Percentiles rank a stretch among this genome's conserved stretches.
These are phyloP conservation scores for Hanseniaspora clermontiae DNA, from an alignment of 805 yeast species.

Conservation along the genomic window DNA sequence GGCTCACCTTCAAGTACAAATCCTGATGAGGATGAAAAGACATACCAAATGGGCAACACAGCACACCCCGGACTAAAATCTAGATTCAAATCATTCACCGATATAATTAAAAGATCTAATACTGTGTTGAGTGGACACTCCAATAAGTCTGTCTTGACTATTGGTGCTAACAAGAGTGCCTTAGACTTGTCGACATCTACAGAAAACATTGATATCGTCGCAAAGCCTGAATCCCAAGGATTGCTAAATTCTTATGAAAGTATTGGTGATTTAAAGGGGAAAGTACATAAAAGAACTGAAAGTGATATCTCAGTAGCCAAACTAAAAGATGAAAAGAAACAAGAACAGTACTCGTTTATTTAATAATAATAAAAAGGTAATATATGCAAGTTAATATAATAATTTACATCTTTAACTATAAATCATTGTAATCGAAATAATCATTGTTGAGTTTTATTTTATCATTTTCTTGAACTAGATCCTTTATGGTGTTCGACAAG, in stretches of 20 bases:
- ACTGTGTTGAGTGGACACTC: slow-evolving; percentile 8
- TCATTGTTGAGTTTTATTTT: not conserved
- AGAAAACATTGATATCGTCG: not conserved
- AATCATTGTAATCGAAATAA: not conserved
- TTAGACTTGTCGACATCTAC: not conserved
- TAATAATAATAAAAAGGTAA: not conserved
- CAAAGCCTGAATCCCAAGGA: not conserved
- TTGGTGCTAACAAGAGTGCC: not conserved
- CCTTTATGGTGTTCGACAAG: not conserved
- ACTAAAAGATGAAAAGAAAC: slow-evolving; percentile 6
- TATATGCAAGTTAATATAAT: no score
- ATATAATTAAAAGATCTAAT: slow-evolving; percentile 9
- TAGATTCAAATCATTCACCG: slow-evolving; percentile 11
- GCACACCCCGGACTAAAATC: slow-evolving; percentile 6
- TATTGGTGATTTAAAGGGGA: not conserved
- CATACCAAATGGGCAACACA: not conserved
- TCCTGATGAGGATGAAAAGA: slow-evolving; percentile 15
- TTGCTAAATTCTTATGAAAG: not conserved
- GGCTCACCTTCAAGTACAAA: slow-evolving; percentile 13
- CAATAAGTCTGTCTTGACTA: slow-evolving; percentile 1
- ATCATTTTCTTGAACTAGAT: not conserved
- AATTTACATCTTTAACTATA: not conserved
- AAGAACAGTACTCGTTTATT: not conserved
- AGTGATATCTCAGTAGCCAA: slow-evolving; percentile 7
- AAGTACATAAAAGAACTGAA: slow-evolving; percentile 5